Evolutionary conservation across 1,284 basidiomycete genomes (phyloP).

Genomic region (Papiliotrema terrestris): DNA sequence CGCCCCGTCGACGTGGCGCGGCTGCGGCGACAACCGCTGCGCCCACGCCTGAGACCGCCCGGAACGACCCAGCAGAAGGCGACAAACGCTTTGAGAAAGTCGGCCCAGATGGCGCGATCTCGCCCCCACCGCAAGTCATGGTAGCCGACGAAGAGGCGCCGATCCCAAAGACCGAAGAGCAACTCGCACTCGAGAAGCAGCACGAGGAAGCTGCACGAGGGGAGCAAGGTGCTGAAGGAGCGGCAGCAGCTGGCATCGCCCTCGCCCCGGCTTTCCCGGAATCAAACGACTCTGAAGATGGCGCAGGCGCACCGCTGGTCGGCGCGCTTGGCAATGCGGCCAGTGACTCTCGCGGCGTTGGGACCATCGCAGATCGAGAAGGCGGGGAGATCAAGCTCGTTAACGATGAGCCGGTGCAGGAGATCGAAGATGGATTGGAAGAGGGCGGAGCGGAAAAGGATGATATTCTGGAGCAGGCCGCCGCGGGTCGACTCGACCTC

Average conservation of each 20-base stretch:
- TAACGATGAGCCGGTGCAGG: slow-evolving; percentile 7
- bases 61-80: slow-evolving; percentile 12
- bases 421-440: slow-evolving; percentile 21
- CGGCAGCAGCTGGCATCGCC: slow-evolving; percentile 42
- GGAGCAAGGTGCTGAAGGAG: slow-evolving; percentile 34
- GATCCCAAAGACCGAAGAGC: slow-evolving; percentile 28
- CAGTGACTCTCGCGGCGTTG: slow-evolving; percentile 11
- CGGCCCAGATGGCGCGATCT: slow-evolving; percentile 21
- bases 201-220: slow-evolving; percentile 31
- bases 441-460: slow-evolving; percentile 34
- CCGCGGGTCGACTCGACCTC: slow-evolving; percentile 15
- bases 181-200: slow-evolving; percentile 21
- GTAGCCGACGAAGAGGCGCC: slow-evolving; percentile 35
- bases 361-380: slow-evolving; percentile 3
- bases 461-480: slow-evolving; percentile 23
- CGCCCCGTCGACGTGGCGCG: slow-evolving; percentile 28
- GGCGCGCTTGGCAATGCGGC: slow-evolving; percentile 23
- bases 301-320: slow-evolving; percentile 4
- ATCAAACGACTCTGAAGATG: not conserved
- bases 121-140: slow-evolving; percentile 42
- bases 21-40: slow-evolving; percentile 8
- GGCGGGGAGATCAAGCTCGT: slow-evolving; percentile 17
- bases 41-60: slow-evolving; percentile 3
- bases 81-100: slow-evolving; percentile 18
- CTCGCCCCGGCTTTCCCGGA: slow-evolving; percentile 13